Conservation (phyloP, 106 monocot genomes). For the Dioscorea alata region DNA sequence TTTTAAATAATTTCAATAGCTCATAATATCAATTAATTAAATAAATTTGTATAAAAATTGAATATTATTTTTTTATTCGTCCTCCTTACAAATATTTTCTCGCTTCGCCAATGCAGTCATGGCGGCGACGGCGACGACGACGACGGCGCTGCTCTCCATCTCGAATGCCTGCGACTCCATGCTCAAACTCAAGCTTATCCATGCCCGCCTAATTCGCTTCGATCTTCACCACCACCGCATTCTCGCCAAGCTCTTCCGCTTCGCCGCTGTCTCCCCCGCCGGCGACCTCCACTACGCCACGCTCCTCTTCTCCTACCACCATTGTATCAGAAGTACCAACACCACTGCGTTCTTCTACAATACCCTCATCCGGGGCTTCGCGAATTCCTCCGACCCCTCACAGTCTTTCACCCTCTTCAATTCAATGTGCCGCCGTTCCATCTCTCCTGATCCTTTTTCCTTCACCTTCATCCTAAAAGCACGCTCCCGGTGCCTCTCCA, state of each 20-base stretch:
- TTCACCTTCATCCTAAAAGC: conserved; percentile 50
- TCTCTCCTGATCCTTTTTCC: conserved; percentile 34
- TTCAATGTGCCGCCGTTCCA: conserved; percentile 24
- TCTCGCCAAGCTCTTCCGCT: conserved; percentile 42
- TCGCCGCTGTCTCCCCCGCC: conserved; percentile 35
- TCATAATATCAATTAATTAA: no score
- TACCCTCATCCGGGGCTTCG: conserved; percentile 33
- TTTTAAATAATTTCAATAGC: no score
- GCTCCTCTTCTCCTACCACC: conserved; percentile 17
- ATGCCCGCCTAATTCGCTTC: conserved; percentile 15
- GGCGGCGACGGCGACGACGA: no score
- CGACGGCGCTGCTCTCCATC: conserved; percentile 6
- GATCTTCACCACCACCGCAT: conserved; percentile 7
- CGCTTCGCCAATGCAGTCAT: no score
- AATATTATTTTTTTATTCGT: no score
- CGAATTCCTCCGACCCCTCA: conserved; percentile 14
- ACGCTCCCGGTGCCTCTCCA: conserved; percentile 6
- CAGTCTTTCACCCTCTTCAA: conserved; percentile 20
- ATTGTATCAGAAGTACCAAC: conserved; percentile 3
- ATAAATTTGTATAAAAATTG: no score
- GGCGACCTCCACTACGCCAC: conserved; percentile 29
- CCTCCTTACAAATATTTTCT: no score
- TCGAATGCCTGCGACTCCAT: conserved; percentile 4
- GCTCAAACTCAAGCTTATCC: conserved; percentile 27
- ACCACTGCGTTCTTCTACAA: conserved; percentile 33